Conservation (phyloP, 2,329 filamentous ascomycete species). For the Niveomyces coronatus region DNA sequence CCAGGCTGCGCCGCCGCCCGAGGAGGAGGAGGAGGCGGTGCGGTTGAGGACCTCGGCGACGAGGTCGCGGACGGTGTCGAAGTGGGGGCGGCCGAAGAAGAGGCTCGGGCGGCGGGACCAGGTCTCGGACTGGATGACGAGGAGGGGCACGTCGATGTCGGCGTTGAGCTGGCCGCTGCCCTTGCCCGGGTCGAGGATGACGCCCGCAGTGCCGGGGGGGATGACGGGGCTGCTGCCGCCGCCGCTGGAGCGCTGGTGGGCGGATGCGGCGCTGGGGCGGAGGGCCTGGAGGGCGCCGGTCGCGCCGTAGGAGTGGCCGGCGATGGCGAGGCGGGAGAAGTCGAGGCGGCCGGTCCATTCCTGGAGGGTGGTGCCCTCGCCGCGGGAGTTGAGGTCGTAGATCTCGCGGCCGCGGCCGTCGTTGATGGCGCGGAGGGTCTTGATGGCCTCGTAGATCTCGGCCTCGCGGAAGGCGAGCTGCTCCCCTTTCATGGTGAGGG, state of each 20-base stretch:
- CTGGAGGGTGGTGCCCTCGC: constrained; percentile 35
- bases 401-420: constrained; percentile 25
- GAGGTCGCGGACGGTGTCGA: constrained; percentile 49
- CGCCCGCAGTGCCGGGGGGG: constrained; percentile 44
- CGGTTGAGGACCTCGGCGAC: constrained; percentile 35
- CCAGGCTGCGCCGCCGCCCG: constrained; percentile 39
- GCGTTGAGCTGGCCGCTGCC: constrained; percentile 49
- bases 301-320: constrained; percentile 56
- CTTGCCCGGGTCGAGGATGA: constrained; percentile 59
- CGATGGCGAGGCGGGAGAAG: constrained; percentile 41
- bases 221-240: background rate
- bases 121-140: constrained; percentile 54
- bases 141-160: constrained; percentile 45
- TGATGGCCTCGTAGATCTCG: constrained; percentile 36
- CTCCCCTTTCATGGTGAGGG: constrained; percentile 28
- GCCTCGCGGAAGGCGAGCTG: constrained; percentile 41
- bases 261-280: constrained; percentile 29
- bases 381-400: constrained; percentile 32
- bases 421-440: constrained; percentile 30
- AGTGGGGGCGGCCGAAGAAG: constrained; percentile 55
- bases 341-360: constrained; percentile 45
- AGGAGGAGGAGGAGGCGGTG: constrained; percentile 29
- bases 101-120: constrained; percentile 48
- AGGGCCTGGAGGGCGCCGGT: constrained; percentile 52
- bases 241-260: too few relatives aligned